Conservation (phyloP, 31 red algal genomes). For the Endocladia muricata region DNA sequence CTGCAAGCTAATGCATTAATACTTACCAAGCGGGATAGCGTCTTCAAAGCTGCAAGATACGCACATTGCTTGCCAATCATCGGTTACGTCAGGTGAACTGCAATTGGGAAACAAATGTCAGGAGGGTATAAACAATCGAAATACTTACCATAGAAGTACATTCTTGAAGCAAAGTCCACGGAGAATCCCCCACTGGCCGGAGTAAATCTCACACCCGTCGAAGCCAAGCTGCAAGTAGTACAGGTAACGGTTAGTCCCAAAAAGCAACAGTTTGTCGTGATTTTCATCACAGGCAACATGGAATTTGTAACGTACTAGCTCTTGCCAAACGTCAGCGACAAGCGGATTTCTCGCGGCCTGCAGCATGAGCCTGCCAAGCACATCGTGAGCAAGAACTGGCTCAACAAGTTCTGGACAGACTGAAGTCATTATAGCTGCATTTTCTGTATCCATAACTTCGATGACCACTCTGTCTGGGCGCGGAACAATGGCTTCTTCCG, state of each 20-base stretch:
- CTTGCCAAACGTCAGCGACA: slow-evolving; percentile 72
- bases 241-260: background rate
- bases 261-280: background rate
- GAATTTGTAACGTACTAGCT: slow-evolving; percentile 44
- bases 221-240: slow-evolving; percentile 45
- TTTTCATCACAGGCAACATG: background rate
- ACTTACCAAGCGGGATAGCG: slow-evolving; percentile 61
- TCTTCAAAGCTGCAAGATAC: slow-evolving; percentile 63
- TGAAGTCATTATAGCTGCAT: slow-evolving; percentile 68
- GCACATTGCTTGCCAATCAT: no score
- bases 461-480: slow-evolving; percentile 60
- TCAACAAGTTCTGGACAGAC: slow-evolving; percentile 67
- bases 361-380: slow-evolving; percentile 60
- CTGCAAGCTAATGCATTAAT: no score
- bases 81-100: no score
- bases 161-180: slow-evolving; percentile 52
- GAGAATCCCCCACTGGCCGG: slow-evolving; percentile 62
- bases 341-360: slow-evolving; percentile 63
- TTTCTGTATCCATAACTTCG: slow-evolving; percentile 73
- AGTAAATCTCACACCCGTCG: slow-evolving; percentile 72
- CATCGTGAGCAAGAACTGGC: slow-evolving; percentile 72
- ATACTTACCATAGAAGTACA: slow-evolving; percentile 68
- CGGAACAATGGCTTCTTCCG: slow-evolving; percentile 13
- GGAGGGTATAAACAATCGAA: background rate
- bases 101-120: background rate